These are phyloP conservation scores for Aspergillus sp. DNA, from an alignment of 2,329 filamentous ascomycete genomes.

Conservation along the genomic window DNA sequence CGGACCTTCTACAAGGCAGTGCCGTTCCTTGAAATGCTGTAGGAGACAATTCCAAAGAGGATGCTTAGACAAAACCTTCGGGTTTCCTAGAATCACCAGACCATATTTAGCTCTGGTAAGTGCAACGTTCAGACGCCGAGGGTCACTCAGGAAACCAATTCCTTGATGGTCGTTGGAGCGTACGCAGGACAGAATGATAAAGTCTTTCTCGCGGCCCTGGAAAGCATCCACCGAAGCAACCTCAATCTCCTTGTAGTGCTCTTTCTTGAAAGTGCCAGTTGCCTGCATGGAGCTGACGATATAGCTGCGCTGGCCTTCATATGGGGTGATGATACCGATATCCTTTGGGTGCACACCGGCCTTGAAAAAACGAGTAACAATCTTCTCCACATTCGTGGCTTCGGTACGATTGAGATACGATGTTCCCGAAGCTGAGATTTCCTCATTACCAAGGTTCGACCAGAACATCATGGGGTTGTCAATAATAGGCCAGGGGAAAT, in stretches of 20 bases:
- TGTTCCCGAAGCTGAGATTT: constrained; percentile 95
- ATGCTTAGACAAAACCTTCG: constrained; percentile 96
- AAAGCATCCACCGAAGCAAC: constrained; percentile 98
- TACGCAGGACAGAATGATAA: constrained; percentile 96
- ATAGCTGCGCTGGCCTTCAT: constrained; percentile 97
- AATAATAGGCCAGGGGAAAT: constrained; percentile 94
- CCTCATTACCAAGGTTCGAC: constrained; percentile 96
- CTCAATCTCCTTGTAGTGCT: constrained; percentile 97
- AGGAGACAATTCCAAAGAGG: constrained; percentile 96
- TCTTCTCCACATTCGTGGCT: constrained; percentile 96
- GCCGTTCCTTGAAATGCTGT: constrained; percentile 93
- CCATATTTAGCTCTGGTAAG: constrained; percentile 96
- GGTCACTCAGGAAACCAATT: constrained; percentile 97
- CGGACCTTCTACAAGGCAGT: constrained; percentile 93
- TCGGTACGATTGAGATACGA: constrained; percentile 98
- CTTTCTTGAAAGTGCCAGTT: constrained; percentile 95
- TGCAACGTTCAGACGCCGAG: constrained; percentile 93
- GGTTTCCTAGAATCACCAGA: constrained; percentile 93
- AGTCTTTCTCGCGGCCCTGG: constrained; percentile 98
- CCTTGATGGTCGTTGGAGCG: constrained; percentile 98
- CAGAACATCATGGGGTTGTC: constrained; percentile 99
- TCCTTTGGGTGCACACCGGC: constrained; percentile 90
- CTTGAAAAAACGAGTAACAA: constrained; percentile 98
- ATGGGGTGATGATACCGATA: constrained; percentile 97
- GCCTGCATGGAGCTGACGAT: constrained; percentile 99